Percentiles rank a stretch among this genome's conserved stretches.
Conservation (phyloP, 2,329 filamentous ascomycete genomes). For the Penicillium decumbens region DNA sequence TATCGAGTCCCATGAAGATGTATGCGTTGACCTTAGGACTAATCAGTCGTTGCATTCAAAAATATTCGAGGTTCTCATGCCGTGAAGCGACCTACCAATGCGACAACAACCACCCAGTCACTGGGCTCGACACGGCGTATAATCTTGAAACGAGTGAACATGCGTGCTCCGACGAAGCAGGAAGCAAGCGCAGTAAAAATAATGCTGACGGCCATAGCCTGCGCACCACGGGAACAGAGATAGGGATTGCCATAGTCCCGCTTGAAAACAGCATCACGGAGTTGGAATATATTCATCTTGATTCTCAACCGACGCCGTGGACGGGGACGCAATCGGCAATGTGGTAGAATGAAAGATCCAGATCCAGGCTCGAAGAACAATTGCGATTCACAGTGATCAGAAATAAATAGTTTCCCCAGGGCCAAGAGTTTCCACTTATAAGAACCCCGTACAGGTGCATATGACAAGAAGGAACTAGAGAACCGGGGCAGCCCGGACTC, state of each 20-base stretch:
- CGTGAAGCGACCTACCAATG: constrained; percentile 25
- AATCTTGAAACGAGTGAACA: constrained; percentile 32
- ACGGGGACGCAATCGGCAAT: not conserved
- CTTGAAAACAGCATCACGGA: constrained; percentile 17
- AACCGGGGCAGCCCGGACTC: not conserved
- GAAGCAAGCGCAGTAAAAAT: constrained; percentile 32
- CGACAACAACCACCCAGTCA: constrained; percentile 36
- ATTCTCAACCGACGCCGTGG: constrained; percentile 9
- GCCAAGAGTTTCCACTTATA: constrained; percentile 5
- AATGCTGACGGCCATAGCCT: constrained; percentile 28
- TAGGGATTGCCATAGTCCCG: constrained; percentile 16
- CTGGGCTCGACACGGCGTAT: constrained; percentile 34
- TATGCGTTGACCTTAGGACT: constrained; percentile 28
- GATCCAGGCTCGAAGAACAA: not conserved
- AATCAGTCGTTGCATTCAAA: not conserved
- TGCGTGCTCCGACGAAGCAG: constrained; percentile 27
- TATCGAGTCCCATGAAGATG: constrained; percentile 34
- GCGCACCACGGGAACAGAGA: constrained; percentile 25
- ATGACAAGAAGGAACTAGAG: not conserved
- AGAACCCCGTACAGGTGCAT: constrained; percentile 5
- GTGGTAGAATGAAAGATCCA: not conserved
- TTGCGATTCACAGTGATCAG: not conserved
- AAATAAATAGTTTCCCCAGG: constrained; percentile 1
- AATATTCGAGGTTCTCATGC: not conserved
- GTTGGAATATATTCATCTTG: constrained; percentile 19